Base-by-base conservation (phyloP, 371 early-diverging fungal species). In the Fennellomyces sp. region DNA sequence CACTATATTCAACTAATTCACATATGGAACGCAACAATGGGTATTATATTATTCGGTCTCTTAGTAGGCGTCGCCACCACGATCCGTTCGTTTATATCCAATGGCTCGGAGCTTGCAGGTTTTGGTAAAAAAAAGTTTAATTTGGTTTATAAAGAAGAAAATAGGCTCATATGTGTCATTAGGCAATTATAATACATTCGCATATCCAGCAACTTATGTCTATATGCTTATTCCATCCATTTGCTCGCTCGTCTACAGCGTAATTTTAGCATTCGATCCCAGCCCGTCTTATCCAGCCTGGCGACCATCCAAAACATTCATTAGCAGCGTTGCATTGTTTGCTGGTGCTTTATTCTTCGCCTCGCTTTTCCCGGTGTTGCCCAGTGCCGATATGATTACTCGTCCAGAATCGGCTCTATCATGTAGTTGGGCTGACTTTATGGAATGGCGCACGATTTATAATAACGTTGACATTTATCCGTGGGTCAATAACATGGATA, bases 201-300 rank as follows among this genome's bases (percentile, higher is more conserved):
- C 70, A 1, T 78, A 70, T 47, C 78, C 78, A 26, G 72, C 78
- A 11, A 74, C 75, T 1, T 72, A 59, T 67, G 78, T 78, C 8
- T 78, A 70, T 49, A 75, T 78, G 75, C 52, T 78, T 21, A 72
- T 78, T 19, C 73, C 78, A 0, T 60, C 60, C 12, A 57, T 72
- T 23, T 57, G 63, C 17, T 41, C 70, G 6, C 51, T 67, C 26
- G 56, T 72, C 4, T 78, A 70, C 52, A 73, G 75, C 33, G 17
- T 68, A 6, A 66, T 78, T 21, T 38, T 78, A 5, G 63, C 63
- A 2, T 72, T 58, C 21, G 78, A 78, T 56, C 53, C 48, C 4
- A 75, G 75, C 23, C 71, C 78, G 6, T 52, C 48, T 2, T 75
- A 78, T 53, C 63, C 57, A 27, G 61, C 65, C n/a, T 78, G 78